Conservation (phyloP, 257 asterid species). For the Henckelia pumila region DNA sequence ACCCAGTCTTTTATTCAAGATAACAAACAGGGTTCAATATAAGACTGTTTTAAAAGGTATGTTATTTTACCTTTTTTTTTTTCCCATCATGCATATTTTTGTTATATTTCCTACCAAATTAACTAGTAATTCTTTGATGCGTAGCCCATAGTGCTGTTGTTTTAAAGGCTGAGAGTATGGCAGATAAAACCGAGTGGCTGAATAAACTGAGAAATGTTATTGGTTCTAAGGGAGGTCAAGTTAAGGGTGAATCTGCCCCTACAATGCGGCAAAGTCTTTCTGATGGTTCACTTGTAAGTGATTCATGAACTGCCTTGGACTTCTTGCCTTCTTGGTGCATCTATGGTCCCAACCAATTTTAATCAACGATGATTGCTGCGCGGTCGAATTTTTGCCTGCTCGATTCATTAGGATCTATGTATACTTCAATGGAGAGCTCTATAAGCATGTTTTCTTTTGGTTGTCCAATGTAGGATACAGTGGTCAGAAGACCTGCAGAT, state of each 20-base stretch:
- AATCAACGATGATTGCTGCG: conserved; percentile 18
- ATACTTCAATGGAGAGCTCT: conserved; percentile 8
- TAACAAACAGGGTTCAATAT: conserved; percentile 85
- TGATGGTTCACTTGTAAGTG: conserved; percentile 88
- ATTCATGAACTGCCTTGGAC: conserved; percentile 19
- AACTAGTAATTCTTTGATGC: conserved; percentile 23
- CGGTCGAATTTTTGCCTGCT: conserved; percentile 5
- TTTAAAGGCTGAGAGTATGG: conserved; percentile 76
- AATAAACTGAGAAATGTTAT: conserved; percentile 66
- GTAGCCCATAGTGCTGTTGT: conserved; percentile 86
- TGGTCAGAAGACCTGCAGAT: conserved; percentile 83
- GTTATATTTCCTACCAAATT: conserved; percentile 7
- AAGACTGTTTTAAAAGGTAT: conserved; percentile 89
- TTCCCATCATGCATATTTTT: background rate
- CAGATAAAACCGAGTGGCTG: conserved; percentile 75
- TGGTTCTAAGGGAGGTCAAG: conserved; percentile 86
- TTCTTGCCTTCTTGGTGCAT: conserved; percentile 13
- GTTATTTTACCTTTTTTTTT: background rate
- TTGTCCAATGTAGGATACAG: conserved; percentile 56
- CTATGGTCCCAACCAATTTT: conserved; percentile 12
- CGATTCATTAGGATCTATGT: background rate
- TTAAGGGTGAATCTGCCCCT: conserved; percentile 68
- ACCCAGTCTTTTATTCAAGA: conserved; percentile 77
- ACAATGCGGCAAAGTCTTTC: conserved; percentile 76
- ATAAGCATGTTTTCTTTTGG: conserved; percentile 15